phyloP scores from a whole-genome alignment of 345 rosid genomes.

The Erysimum cheiranthoides region DNA sequence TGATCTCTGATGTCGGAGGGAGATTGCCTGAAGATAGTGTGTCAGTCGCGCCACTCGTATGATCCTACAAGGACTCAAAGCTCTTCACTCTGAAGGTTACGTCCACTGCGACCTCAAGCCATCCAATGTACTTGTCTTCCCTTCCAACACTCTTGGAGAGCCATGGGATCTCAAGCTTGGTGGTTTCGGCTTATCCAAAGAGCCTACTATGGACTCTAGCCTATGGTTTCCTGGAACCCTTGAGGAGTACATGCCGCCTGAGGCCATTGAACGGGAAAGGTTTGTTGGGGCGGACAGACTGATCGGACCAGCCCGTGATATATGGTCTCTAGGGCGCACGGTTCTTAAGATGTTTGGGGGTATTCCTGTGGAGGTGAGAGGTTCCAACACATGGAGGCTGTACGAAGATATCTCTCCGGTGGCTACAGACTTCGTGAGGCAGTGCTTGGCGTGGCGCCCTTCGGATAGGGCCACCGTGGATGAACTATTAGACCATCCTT shows the following conservation, averaged over 20 bases:
- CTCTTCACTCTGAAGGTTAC: slow-evolving; percentile 17
- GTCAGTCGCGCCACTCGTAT: neutral
- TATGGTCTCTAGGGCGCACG: too few species aligned
- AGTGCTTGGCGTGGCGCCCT: neutral
- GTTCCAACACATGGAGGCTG: neutral
- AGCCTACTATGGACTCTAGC: slow-evolving; percentile 3
- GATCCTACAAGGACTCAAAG: slow-evolving; percentile 15
- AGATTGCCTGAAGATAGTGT: neutral
- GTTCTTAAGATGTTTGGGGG: slow-evolving; percentile 10
- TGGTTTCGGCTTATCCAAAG: slow-evolving; percentile 5
- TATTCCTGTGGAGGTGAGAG: neutral
- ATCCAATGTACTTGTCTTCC: neutral
- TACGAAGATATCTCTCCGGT: neutral
- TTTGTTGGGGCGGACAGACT: neutral
- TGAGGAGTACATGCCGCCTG: neutral
- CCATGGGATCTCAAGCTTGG: slow-evolving; percentile 8
- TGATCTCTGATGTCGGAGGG: neutral
- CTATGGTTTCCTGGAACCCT: neutral
- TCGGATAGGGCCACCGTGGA: neutral
- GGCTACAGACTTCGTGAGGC: neutral
- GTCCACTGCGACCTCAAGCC: slow-evolving; percentile 17
- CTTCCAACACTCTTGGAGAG: neutral
- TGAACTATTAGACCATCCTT: neutral
- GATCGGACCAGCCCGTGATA: neutral
- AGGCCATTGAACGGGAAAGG: neutral